Evolutionary conservation across 192 early-diverging fungal genomes (phyloP), one percentile per base, ranked within the genome.

Genomic region (Backusella sp.): DNA sequence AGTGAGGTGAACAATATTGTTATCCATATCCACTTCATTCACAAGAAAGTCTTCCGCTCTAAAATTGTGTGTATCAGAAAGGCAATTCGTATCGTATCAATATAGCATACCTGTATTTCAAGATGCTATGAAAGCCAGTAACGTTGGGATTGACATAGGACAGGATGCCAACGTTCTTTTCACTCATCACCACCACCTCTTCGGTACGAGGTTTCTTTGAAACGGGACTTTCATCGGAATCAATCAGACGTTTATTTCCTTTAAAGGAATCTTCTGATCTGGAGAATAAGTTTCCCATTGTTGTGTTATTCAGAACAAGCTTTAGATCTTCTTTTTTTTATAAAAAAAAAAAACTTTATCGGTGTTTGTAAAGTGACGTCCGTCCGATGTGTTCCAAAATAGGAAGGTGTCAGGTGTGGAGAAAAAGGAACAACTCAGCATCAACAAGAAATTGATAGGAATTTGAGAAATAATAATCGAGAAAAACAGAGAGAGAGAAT

Each of bases 21-120:
- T 94, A 23, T 82, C 72, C 37, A 77, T 70, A 76, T 93, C 92
- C 19, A 99, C 92, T 87, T 99, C 97, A 83, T 96, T 92, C 30
- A 99, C 97, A 39, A 96, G 83, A 83, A 99, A 99, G 80, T 99
- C 97, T 0, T 89, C 83, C 66, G 86, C 92, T 76, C 96, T 93
- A 77, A 34, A 68, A 19, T 30, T 28, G 23, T 35, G 23, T 35
- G 6, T 28, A 36, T 59, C 17, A 56, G 19, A 32, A 28, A 1
- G 28, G 28, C 28, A 28, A 1, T 28, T 28, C n/a, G n/a, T n/a
- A n/a, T n/a, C n/a, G 28, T 28, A 28, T 28, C 28, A 28, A 28
- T 1, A 28, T 28, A 28, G 28, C 19, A 26, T 78, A 74, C 77
- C 77, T 73, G 23, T 79, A 70, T 42, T 79, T 79, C 9, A 79